Evolutionary conservation across 345 rosid genomes (phyloP).

Genomic region (Excoecaria agallocha): DNA sequence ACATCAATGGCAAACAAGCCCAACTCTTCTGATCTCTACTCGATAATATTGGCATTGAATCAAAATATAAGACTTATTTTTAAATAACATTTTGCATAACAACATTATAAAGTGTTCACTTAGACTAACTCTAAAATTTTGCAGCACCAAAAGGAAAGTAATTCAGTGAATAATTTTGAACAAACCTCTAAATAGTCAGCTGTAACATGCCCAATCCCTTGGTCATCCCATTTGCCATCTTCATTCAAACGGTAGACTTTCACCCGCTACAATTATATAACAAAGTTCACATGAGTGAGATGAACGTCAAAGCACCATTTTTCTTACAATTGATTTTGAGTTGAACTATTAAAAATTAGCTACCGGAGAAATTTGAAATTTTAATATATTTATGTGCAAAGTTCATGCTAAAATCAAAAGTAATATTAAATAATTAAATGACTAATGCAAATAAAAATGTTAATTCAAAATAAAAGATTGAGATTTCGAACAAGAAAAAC

Average conservation of each 20-base stretch:
- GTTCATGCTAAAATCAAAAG: too few species aligned
- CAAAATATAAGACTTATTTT: constrained; percentile 19
- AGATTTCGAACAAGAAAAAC: too few species aligned
- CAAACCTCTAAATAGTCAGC: constrained; percentile 86
- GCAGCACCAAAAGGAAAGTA: neutral
- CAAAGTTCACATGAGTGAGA: neutral
- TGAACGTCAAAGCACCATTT: neutral
- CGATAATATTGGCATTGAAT: constrained; percentile 23
- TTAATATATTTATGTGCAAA: too few species aligned
- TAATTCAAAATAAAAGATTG: too few species aligned
- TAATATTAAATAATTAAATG: too few species aligned
- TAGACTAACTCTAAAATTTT: neutral
- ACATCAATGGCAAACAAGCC: constrained; percentile 79
- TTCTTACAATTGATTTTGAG: too few species aligned
- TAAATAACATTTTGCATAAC: too few species aligned
- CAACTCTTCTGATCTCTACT: constrained; percentile 74
- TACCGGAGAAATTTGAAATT: too few species aligned
- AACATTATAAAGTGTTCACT: neutral
- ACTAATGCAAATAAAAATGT: too few species aligned
- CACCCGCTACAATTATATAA: constrained; percentile 59
- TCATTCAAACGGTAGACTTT: constrained; percentile 71
- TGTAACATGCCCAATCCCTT: constrained; percentile 79
- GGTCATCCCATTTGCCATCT: constrained; percentile 94
- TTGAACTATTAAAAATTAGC: too few species aligned
- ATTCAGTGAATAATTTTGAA: constrained; percentile 10